Base-by-base conservation (phyloP, 768 basidiomycete genomes). In the Gymnopilus dilepis region DNA sequence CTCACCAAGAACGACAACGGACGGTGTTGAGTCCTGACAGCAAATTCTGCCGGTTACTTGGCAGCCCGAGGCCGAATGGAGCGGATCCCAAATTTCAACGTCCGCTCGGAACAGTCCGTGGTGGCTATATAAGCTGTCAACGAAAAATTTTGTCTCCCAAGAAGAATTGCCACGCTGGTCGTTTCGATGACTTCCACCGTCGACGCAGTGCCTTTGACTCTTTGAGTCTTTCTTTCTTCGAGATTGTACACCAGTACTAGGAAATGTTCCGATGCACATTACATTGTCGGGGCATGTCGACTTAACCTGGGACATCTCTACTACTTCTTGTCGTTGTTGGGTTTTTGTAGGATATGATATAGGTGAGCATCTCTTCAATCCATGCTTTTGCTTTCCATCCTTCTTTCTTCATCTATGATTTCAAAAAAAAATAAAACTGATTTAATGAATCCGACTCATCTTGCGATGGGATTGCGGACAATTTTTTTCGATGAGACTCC, bases 91-190 rank as follows among this genome's bases (percentile, higher is more conserved):
- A 24, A 47, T 31, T 67, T 62, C 4, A 64, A 60, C 6, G 0
- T 15, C 60, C 63, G 66, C 43, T 15, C 62, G 65, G 62, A 61
- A 21, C 38, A 31, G 9, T 48, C 65, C 68, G 65, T 42, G 57
- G 24, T 37, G 9, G 6, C 38, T 69, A 69, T 71, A 72, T 68
- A 73, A 67, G 43, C 24, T 59, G 11, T 22, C 28, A 54, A 59
- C 43, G 34, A 41, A 43, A 21, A 26, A 57, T 60, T 58, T 57
- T 51, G 12, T 19, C 56, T 61, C 67, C 60, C 65, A 66, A 73
- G 77, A 79, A 79, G 78, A 75, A 70, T 72, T 80, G 79, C 80
- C 79, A 81, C 79, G 79, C 79, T 81, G 79, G 78, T 77, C 76
- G 76, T 69, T 67, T 68, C 70, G 77, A 63, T 63, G 64, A 67